phyloP scores from a whole-genome alignment of 192 early-diverging fungal genomes.

The Diversispora eburnea region DNA sequence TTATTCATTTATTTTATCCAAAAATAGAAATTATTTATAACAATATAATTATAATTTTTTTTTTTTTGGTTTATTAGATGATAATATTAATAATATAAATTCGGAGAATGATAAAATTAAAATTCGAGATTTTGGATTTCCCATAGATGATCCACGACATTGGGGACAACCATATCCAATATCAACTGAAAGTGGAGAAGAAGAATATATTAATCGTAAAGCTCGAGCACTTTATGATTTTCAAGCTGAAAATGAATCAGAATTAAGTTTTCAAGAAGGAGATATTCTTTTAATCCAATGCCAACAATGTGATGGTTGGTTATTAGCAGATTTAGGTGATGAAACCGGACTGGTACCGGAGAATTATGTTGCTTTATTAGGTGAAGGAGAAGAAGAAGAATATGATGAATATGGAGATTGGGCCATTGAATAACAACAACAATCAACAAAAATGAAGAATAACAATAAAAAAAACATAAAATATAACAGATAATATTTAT shows the following conservation, averaged over 20 bases:
- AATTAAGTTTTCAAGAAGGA: conserved; percentile 62
- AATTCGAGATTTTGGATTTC: conserved; percentile 27
- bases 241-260: conserved; percentile 63
- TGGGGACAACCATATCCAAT: conserved; percentile 18
- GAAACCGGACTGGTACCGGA: conserved; percentile 73
- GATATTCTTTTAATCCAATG: conserved; percentile 65
- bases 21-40: too few relatives aligned
- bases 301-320: conserved; percentile 73
- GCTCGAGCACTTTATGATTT: conserved; percentile 74
- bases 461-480: too few relatives aligned
- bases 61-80: too few relatives aligned
- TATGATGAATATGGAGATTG: conserved; percentile 16
- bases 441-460: not conserved
- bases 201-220: conserved; percentile 44
- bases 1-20: too few relatives aligned
- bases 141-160: conserved; percentile 17
- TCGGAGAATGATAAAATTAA: conserved; percentile 4
- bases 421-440: not conserved
- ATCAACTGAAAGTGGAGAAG: conserved; percentile 26
- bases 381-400: conserved; percentile 13
- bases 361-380: conserved; percentile 54
- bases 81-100: not conserved
- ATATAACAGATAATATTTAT: too few relatives aligned
- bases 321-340: conserved; percentile 61
- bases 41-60: too few relatives aligned